Evolutionary conservation across 345 rosid species (phyloP), one percentile per base, ranked within the genome.

Genomic region (Toxicodendron radicans): DNA sequence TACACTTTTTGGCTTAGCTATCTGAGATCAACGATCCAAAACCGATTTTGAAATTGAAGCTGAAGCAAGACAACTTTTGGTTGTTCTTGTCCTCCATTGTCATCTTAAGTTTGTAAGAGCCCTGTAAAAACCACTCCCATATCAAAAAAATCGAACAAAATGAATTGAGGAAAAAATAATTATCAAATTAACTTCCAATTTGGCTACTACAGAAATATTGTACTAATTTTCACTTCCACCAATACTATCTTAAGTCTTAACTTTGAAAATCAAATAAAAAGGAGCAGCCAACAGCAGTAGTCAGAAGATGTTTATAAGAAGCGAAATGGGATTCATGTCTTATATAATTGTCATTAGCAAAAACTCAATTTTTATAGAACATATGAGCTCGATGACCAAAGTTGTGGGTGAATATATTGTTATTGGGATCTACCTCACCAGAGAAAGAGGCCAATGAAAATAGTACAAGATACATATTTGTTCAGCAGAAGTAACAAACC

Each of bases 21-120:
- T 73, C 75, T 10, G 60, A 72, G 57, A 65, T 8, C 58, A 35
- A 66, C 30, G 75, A 74, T 60, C 79, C 73, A 0, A 83, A 67
- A 23, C 78, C 35, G 8, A 86, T 77, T 57, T 75, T 85, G 85
- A 86, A 91, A 14, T 79, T 81, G 84, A 91, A 87, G 83, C 83
- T 86, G 78, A 91, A 76, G 81, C 93, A 91, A 7, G 89, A 82
- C 73, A 91, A 75, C 71, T 65, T 73, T 56, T 73, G n/a, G n/a
- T 72, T 70, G 38, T 77, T 72, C 16, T 74, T 66, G 71, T 85
- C 89, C 20, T 72, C 72, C 70, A 91, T 83, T n/a, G 81, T 85
- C 86, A 89, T 81, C 82, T 75, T 83, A 46, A 91, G 87, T 1
- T 81, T 85, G 82, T 87, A 86, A 46, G 85, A 73, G 21, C 96